These are phyloP conservation scores for Pythium aphanidermatum DNA, from an alignment of 352 stramenopile species.

Conservation along the genomic window DNA sequence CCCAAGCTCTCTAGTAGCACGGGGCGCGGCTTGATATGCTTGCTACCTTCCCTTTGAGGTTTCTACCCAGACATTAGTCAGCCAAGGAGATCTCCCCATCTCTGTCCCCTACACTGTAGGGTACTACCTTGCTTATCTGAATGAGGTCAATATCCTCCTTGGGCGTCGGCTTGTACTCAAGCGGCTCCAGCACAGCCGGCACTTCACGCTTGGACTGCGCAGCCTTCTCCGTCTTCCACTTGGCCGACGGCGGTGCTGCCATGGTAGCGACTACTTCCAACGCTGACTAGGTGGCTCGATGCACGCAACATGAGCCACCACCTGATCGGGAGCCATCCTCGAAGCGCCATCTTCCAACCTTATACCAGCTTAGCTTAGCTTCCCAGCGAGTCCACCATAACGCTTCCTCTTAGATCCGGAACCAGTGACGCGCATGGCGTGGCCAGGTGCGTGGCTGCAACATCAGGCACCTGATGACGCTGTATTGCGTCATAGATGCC, in stretches of 20 bases:
- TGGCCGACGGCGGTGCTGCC: conserved; percentile 12
- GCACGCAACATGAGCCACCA: too few relatives aligned
- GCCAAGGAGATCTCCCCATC: background rate
- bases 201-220: conserved; percentile 21
- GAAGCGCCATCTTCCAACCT: too few relatives aligned
- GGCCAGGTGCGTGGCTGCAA: too few relatives aligned
- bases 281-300: too few relatives aligned
- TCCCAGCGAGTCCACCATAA: too few relatives aligned
- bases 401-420: too few relatives aligned
- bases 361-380: too few relatives aligned
- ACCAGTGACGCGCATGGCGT: too few relatives aligned
- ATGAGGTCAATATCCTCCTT: conserved; percentile 53
- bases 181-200: conserved; percentile 45
- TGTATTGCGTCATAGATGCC: too few relatives aligned
- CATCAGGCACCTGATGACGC: too few relatives aligned
- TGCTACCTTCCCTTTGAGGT: conserved; percentile 35
- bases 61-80: conserved; percentile 21
- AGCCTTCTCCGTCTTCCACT: conserved; percentile 21
- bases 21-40: conserved; percentile 44
- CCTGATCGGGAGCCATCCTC: too few relatives aligned
- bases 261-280: too few relatives aligned
- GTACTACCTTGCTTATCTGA: conserved; percentile 45
- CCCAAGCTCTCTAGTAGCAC: conserved; percentile 54
- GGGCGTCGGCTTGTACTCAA: conserved; percentile 55
- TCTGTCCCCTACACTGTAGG: background rate